These are phyloP conservation scores for Aspergillus intermedius DNA, from an alignment of 2,329 filamentous ascomycete species.

Conservation along the genomic window DNA sequence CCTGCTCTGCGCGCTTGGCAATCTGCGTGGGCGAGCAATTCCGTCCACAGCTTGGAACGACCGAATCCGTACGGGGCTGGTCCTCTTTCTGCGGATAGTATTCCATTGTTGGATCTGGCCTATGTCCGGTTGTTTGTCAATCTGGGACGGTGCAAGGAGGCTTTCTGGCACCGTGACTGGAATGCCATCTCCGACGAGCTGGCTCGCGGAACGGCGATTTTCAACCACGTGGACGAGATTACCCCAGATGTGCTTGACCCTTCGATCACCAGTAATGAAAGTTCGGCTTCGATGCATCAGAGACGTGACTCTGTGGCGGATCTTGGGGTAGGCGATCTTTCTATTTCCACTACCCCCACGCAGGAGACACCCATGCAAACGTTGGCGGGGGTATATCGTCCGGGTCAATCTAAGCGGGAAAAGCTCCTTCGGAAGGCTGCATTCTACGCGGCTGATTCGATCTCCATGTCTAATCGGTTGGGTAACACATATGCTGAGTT, in stretches of 20 bases:
- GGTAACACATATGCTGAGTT: conserved; percentile 81
- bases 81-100: conserved; percentile 80
- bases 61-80: conserved; percentile 77
- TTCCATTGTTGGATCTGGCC: conserved; percentile 82
- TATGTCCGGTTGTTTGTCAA: conserved; percentile 92
- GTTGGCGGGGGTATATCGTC: conserved; percentile 27
- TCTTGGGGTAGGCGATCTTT: conserved; percentile 30
- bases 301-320: conserved; percentile 32
- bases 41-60: conserved; percentile 73
- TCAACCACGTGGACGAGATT: conserved; percentile 58
- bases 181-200: conserved; percentile 86
- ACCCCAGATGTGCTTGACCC: conserved; percentile 25
- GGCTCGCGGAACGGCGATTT: conserved; percentile 66
- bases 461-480: conserved; percentile 79
- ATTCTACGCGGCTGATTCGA: conserved; percentile 86
- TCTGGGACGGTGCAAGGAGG: conserved; percentile 83
- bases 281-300: conserved; percentile 11
- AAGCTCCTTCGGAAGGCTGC: conserved; percentile 88
- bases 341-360: conserved; percentile 30
- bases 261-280: conserved; percentile 19
- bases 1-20: conserved; percentile 93
- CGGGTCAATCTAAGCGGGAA: conserved; percentile 61
- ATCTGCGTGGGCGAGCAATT: conserved; percentile 80
- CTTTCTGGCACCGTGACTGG: conserved; percentile 90
- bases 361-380: conserved; percentile 27